A percentile compares a stretch with the other conserved stretches of the same genome.
Conservation (phyloP, 1,139 yeast species). For the Hansenula lynferdii region DNA sequence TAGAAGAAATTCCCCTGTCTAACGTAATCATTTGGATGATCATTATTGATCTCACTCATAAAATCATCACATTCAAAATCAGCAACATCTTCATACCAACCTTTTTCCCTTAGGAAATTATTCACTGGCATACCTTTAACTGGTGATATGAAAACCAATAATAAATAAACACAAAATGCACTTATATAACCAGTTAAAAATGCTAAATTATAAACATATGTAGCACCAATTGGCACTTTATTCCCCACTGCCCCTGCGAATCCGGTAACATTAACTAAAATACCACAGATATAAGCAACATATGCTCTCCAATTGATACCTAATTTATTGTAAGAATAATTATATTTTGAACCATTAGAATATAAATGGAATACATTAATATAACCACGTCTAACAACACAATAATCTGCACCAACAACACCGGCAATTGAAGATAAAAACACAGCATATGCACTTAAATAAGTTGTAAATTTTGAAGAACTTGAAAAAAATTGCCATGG, state of each 20-base stretch:
- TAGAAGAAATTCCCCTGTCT: conserved; percentile 2
- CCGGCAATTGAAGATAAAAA: conserved; percentile 88
- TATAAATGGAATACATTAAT: conserved; percentile 62
- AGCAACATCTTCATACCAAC: conserved; percentile 57
- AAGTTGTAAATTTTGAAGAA: conserved; percentile 75
- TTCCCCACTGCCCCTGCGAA: conserved; percentile 79
- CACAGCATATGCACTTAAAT: conserved; percentile 80
- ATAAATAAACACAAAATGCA: conserved; percentile 46
- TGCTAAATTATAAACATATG: conserved; percentile 63
- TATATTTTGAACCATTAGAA: conserved; percentile 34
- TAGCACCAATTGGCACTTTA: conserved; percentile 75
- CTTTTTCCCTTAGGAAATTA: conserved; percentile 42
- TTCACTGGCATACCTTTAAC: conserved; percentile 52
- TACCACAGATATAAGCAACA: conserved; percentile 67
- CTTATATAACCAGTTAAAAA: conserved; percentile 71
- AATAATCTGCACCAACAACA: conserved; percentile 73
- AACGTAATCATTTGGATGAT: conserved; percentile 18
- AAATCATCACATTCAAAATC: conserved; percentile 64
- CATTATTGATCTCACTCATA: conserved; percentile 32
- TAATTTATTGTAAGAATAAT: conserved; percentile 54
- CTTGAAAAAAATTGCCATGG: conserved; percentile 85
- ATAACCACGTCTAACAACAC: conserved; percentile 69
- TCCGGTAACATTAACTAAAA: conserved; percentile 81
- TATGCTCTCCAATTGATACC: conserved; percentile 85
- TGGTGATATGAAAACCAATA: conserved; percentile 51